These are phyloP conservation scores for Nemania serpens DNA, from an alignment of 2,329 filamentous ascomycete genomes.

Conservation along the genomic window DNA sequence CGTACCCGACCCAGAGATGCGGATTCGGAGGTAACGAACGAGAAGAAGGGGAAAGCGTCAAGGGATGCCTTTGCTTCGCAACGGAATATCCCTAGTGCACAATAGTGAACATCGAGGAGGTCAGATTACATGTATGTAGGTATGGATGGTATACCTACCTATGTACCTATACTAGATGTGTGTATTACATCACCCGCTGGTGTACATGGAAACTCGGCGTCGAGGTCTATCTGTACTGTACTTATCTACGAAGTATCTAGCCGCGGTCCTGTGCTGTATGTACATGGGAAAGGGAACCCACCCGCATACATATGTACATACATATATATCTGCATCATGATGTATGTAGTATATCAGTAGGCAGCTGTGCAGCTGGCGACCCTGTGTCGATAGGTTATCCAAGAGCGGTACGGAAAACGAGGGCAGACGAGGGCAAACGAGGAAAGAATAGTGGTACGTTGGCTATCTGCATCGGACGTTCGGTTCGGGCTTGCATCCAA, in stretches of 20 bases:
- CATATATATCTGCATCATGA: not conserved
- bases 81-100: not conserved
- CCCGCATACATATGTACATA: not conserved
- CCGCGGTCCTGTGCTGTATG: not conserved
- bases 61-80: not conserved
- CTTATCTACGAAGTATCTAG: too few relatives aligned
- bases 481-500: conserved; percentile 8
- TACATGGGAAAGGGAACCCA: not conserved
- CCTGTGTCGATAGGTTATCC: too few relatives aligned
- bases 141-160: too few relatives aligned
- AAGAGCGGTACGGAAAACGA: not conserved
- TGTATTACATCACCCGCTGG: too few relatives aligned
- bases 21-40: conserved; percentile 15
- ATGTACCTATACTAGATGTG: too few relatives aligned
- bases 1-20: conserved; percentile 25
- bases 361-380: too few relatives aligned
- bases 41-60: not conserved
- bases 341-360: too few relatives aligned
- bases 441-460: conserved; percentile 4
- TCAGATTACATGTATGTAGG: too few relatives aligned
- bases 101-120: not conserved
- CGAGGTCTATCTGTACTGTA: too few relatives aligned
- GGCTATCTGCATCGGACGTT: not conserved
- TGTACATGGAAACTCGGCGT: too few relatives aligned
- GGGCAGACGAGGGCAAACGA: not conserved